phyloP scores from a whole-genome alignment of 108 stramenopile genomes.

The Aureococcus anophagefferens region DNA sequence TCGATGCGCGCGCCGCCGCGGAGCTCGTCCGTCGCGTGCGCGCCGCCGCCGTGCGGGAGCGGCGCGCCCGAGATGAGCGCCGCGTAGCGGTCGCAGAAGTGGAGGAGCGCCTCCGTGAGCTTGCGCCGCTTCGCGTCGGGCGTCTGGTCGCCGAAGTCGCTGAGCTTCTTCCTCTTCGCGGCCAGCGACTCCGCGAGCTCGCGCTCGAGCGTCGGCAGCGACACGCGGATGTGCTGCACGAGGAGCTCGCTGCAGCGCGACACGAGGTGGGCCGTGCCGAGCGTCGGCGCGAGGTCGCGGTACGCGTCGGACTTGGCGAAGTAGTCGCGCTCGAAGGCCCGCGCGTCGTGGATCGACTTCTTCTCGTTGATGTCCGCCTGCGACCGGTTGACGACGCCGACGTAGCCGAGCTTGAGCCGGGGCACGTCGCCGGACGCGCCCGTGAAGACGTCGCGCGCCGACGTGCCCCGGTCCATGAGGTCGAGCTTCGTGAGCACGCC shows the following conservation, averaged over 20 bases:
- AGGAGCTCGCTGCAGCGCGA: slow-evolving; percentile 35
- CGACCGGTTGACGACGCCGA: slow-evolving; percentile 89
- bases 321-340: slow-evolving; percentile 77
- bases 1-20: slow-evolving; percentile 9
- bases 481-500: slow-evolving; percentile 61
- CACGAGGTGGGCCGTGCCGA: slow-evolving; percentile 65
- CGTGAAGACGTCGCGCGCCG: slow-evolving; percentile 69
- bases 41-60: no score
- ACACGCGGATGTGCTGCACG: not conserved
- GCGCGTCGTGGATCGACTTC: slow-evolving; percentile 68
- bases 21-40: no score
- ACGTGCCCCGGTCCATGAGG: slow-evolving; percentile 57
- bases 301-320: slow-evolving; percentile 59
- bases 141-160: no score
- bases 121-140: no score
- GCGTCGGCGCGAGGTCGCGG: slow-evolving; percentile 31
- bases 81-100: no score
- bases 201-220: not conserved
- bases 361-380: slow-evolving; percentile 85
- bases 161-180: not conserved
- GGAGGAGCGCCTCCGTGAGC: no score
- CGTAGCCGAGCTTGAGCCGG: slow-evolving; percentile 80
- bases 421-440: slow-evolving; percentile 78
- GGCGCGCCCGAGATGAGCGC: no score
- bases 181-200: not conserved